A percentile compares a stretch with the other conserved stretches of the same genome.
These are phyloP conservation scores for Dicorynia guianensis DNA, from an alignment of 306 rosid species.

Conservation along the genomic window DNA sequence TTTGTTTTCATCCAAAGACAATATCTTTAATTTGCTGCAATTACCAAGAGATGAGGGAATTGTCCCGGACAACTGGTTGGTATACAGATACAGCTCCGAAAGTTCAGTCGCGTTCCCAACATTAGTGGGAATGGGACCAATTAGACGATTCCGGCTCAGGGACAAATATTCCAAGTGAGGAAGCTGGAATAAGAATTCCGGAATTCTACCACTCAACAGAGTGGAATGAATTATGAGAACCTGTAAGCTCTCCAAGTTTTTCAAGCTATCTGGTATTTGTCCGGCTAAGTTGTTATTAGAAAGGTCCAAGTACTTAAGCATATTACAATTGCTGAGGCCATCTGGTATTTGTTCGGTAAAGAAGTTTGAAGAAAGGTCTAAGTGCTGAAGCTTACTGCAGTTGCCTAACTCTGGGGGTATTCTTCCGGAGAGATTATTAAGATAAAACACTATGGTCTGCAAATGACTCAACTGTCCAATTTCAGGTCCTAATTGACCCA, in stretches of 20 bases:
- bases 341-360: conserved; percentile 49
- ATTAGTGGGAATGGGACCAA: conserved; percentile 55
- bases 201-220: conserved; percentile 47
- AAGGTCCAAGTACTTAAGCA: conserved; percentile 46
- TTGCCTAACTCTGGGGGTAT: conserved; percentile 49
- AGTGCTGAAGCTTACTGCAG: conserved; percentile 47
- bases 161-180: conserved; percentile 39
- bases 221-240: conserved; percentile 37
- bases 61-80: conserved; percentile 46
- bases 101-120: conserved; percentile 50
- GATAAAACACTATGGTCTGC: conserved; percentile 41
- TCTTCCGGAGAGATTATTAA: conserved; percentile 44
- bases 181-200: conserved; percentile 49
- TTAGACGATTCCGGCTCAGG: conserved; percentile 46
- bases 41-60: conserved; percentile 58
- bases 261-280: conserved; percentile 40
- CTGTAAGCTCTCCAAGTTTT: conserved; percentile 28
- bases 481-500: conserved; percentile 58
- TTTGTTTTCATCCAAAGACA: conserved; percentile 40
- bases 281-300: conserved; percentile 46
- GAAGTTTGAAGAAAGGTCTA: conserved; percentile 44
- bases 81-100: conserved; percentile 27
- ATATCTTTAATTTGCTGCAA: conserved; percentile 48
- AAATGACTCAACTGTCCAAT: conserved; percentile 45
- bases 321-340: conserved; percentile 41